Conservation (phyloP, 495 filamentous ascomycete genomes). For the Halenospora varia region DNA sequence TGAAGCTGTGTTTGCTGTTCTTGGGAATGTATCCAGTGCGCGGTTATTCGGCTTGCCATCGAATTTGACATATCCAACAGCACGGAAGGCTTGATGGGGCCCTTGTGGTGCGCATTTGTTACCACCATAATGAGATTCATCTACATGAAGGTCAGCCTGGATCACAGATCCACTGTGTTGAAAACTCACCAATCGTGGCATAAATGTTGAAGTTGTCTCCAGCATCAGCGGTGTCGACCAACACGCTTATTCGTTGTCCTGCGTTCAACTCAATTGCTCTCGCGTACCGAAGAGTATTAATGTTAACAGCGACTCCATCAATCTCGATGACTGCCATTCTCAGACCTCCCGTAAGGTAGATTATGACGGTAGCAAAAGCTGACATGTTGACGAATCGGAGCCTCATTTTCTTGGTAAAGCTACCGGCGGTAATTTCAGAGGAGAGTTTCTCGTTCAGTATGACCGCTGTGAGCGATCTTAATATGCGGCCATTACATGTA, state of each 20-base stretch:
- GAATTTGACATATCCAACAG: no score
- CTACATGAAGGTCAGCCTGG: not conserved
- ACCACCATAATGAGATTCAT: not conserved
- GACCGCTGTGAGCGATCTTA: no score
- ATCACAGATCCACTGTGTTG: not conserved
- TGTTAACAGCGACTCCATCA: not conserved
- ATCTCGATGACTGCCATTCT: not conserved
- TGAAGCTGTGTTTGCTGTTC: no score
- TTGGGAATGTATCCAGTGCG: no score
- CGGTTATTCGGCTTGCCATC: no score
- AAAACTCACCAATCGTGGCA: not conserved
- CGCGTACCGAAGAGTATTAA: not conserved
- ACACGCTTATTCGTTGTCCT: not conserved
- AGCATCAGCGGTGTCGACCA: not conserved
- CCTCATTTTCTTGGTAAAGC: not conserved
- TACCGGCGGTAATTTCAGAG: no score
- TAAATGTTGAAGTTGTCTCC: not conserved
- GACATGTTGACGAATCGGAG: not conserved
- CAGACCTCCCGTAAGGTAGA: not conserved
- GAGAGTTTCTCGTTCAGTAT: no score
- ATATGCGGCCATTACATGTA: not conserved
- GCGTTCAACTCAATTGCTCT: not conserved
- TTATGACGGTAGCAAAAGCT: not conserved
- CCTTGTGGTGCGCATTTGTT: not conserved
- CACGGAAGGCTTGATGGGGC: no score